Evolutionary conservation across 495 filamentous ascomycete genomes (phyloP).

Genomic region (Hypomontagnella submonticulosa): DNA sequence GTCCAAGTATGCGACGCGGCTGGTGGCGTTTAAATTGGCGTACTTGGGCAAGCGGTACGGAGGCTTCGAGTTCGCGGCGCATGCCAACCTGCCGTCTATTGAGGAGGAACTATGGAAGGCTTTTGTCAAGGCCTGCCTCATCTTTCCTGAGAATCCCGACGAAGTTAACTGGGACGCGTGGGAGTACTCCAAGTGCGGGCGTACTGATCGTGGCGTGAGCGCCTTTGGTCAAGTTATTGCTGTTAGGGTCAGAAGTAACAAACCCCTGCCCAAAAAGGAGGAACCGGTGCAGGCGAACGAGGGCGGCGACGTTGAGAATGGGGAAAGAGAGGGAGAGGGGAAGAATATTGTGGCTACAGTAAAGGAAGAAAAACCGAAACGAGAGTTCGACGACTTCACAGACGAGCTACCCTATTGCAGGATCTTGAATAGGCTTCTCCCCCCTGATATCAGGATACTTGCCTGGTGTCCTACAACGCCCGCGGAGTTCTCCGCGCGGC

Average conservation of each 20-base stretch:
- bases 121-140: constrained; percentile 78
- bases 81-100: constrained; percentile 76
- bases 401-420: constrained; percentile 87
- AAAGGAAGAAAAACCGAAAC: constrained; percentile 34
- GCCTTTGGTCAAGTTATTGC: constrained; percentile 96
- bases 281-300: constrained; percentile 12
- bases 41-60: constrained; percentile 92
- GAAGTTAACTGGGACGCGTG: constrained; percentile 77
- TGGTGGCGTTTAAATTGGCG: constrained; percentile 91
- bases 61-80: constrained; percentile 84
- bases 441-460: constrained; percentile 86
- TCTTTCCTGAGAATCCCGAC: constrained; percentile 71
- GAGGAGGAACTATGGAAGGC: constrained; percentile 95
- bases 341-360: constrained; percentile 8
- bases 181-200: constrained; percentile 93
- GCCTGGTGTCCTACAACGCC: constrained; percentile 93
- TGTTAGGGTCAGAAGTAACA: constrained; percentile 80
- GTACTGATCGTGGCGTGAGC: constrained; percentile 93
- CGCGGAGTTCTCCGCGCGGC: constrained; percentile 85
- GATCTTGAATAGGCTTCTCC: constrained; percentile 86
- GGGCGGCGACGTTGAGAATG: constrained; percentile 34
- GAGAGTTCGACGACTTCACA: constrained; percentile 73
- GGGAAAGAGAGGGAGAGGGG: constrained; percentile 4
- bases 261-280: constrained; percentile 59
- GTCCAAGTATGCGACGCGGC: constrained; percentile 81